Percentiles rank a stretch among this genome's conserved stretches.
These are phyloP conservation scores for Larix sibirica DNA, from an alignment of 83 land plant genomes.

Conservation along the genomic window DNA sequence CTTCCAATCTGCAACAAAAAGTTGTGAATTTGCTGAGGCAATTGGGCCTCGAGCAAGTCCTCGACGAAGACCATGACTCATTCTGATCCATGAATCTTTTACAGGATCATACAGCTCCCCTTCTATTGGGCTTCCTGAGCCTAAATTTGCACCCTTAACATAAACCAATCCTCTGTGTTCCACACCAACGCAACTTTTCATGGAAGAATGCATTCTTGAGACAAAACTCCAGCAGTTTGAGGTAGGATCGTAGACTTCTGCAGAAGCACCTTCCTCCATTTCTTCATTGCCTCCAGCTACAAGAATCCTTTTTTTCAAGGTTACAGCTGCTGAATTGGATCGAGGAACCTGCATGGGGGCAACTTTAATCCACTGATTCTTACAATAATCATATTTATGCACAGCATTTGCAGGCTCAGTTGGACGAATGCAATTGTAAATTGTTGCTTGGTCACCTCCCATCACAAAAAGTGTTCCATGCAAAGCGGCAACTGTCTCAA, in stretches of 20 bases:
- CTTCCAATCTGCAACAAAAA: constrained; percentile 40
- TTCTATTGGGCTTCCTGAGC: constrained; percentile 25
- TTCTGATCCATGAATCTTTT: constrained; percentile 15
- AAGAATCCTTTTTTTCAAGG: constrained; percentile 19
- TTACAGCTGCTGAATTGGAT: constrained; percentile 29
- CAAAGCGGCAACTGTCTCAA: constrained; percentile 33
- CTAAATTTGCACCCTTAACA: constrained; percentile 30
- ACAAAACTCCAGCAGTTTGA: constrained; percentile 22
- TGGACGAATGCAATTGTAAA: constrained; percentile 10
- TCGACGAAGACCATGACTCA: constrained; percentile 23
- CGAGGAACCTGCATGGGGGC: constrained; percentile 29
- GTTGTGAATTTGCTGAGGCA: constrained; percentile 18
- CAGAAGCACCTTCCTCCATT: constrained; percentile 29
- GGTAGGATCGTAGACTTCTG: constrained; percentile 25
- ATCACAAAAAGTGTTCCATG: constrained; percentile 30
- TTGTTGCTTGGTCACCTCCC: constrained; percentile 24
- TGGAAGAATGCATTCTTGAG: constrained; percentile 28
- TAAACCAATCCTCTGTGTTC: constrained; percentile 25
- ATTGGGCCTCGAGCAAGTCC: constrained; percentile 37
- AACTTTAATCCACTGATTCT: constrained; percentile 21
- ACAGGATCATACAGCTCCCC: constrained; percentile 29
- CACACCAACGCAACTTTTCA: constrained; percentile 29
- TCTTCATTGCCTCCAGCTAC: constrained; percentile 29
- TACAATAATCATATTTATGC: constrained; percentile 28
- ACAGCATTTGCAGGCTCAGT: constrained; percentile 23